Evolutionary conservation across 176 grass and related monocot genomes (phyloP).

Genomic region (Aechmea fasciata): DNA sequence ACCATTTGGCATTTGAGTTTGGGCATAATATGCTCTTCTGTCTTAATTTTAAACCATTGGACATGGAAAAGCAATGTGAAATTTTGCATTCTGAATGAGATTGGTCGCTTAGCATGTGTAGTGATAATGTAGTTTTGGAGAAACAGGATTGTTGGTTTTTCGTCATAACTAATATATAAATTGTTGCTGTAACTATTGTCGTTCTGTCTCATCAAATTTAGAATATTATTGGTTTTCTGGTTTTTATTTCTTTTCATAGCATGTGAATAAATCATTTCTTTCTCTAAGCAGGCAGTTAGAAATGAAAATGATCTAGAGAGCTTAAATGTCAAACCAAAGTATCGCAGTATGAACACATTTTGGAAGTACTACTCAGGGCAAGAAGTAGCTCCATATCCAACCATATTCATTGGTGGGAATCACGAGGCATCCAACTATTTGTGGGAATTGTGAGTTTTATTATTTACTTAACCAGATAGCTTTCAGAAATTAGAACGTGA

Average conservation of each 20-base stretch:
- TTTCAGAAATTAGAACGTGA: not conserved
- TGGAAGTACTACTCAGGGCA: slow-evolving; percentile 95
- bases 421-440: slow-evolving; percentile 95
- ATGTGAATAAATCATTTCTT: not conserved
- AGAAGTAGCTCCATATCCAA: slow-evolving; percentile 73
- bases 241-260: not conserved
- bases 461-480: not conserved
- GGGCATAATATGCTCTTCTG: not conserved
- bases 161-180: no score
- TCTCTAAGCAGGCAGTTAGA: slow-evolving; percentile 51
- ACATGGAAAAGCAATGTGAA: no score
- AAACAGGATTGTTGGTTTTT: no score
- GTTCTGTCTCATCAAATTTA: no score
- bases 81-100: no score
- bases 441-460: slow-evolving; percentile 79
- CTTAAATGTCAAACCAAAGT: slow-evolving; percentile 49
- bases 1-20: not conserved
- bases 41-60: no score
- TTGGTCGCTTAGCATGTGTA: no score
- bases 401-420: slow-evolving; percentile 80
- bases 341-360: slow-evolving; percentile 58
- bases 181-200: no score
- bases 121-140: no score
- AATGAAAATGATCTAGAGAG: slow-evolving; percentile 57
- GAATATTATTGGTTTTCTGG: not conserved